These are phyloP conservation scores for Protostelium mycophagum DNA, from an alignment of 78 protist species.

Conservation along the genomic window DNA sequence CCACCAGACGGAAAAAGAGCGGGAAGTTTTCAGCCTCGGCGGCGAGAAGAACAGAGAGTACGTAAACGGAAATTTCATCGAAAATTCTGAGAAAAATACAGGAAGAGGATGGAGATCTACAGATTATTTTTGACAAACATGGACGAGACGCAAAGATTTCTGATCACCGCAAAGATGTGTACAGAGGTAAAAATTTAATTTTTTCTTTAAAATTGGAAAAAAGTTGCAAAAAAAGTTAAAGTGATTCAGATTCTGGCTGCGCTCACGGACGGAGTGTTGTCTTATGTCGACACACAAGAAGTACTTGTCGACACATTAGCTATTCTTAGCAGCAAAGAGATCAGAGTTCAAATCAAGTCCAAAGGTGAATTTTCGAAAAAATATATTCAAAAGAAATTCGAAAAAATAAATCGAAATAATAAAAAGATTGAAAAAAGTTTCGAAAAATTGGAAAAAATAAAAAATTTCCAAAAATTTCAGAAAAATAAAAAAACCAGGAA, in stretches of 20 bases:
- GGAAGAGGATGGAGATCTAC: constrained; percentile 59
- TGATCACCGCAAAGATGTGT: constrained; percentile 19
- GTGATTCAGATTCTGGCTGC: constrained; percentile 40
- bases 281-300: constrained; percentile 7
- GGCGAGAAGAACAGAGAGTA: not conserved
- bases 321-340: constrained; percentile 60
- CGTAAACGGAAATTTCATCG: not conserved
- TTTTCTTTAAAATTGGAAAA: not conserved
- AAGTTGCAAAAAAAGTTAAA: not conserved
- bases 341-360: constrained; percentile 26
- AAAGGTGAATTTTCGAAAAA: no score
- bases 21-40: not conserved
- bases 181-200: constrained; percentile 9
- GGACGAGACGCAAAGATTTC: constrained; percentile 49
- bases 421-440: no score
- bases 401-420: no score
- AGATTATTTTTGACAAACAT: constrained; percentile 30
- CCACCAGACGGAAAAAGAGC: not conserved
- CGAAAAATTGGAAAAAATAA: no score
- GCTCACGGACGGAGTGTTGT: constrained; percentile 37
- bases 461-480: not conserved
- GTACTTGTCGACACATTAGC: constrained; percentile 52
- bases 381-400: no score
- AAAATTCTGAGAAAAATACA: constrained; percentile 15
- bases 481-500: not conserved